These are phyloP conservation scores for Populus ilicifolia DNA, from an alignment of 345 rosid species.

Conservation along the genomic window DNA sequence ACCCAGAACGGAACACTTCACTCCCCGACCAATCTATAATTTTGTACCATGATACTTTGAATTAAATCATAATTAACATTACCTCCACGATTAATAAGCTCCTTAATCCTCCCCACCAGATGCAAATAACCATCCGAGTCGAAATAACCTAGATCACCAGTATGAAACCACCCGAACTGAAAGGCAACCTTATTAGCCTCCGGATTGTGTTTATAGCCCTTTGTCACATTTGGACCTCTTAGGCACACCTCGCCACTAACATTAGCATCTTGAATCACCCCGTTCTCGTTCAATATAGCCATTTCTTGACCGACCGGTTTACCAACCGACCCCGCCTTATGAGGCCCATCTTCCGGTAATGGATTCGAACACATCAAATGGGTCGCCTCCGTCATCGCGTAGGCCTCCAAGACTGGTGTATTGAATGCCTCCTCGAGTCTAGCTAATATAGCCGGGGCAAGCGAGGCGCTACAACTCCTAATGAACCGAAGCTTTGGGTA, in stretches of 20 bases:
- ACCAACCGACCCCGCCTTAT: conserved; percentile 84
- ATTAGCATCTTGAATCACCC: conserved; percentile 41
- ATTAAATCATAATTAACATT: background rate
- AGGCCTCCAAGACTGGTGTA: conserved; percentile 83
- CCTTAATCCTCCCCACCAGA: conserved; percentile 92
- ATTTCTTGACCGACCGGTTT: conserved; percentile 79
- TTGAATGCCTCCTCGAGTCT: conserved; percentile 74
- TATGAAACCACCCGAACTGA: conserved; percentile 91
- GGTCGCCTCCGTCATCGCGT: conserved; percentile 88
- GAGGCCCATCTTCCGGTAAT: conserved; percentile 67
- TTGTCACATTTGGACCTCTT: conserved; percentile 82
- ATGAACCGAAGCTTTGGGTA: conserved; percentile 77
- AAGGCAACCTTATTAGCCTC: conserved; percentile 82
- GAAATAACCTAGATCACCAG: conserved; percentile 74
- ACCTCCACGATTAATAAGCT: conserved; percentile 99
- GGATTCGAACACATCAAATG: conserved; percentile 82
- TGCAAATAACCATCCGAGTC: conserved; percentile 86
- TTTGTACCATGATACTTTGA: too few relatives aligned
- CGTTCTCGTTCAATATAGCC: conserved; percentile 62
- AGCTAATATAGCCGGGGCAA: conserved; percentile 66
- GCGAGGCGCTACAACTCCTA: conserved; percentile 83
- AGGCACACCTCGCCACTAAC: conserved; percentile 74
- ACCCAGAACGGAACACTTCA: too few relatives aligned
- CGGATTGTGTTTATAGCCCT: conserved; percentile 84
- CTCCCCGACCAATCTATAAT: too few relatives aligned